Conservation (phyloP, 2,329 filamentous ascomycete species). For the Talaromyces sp. region DNA sequence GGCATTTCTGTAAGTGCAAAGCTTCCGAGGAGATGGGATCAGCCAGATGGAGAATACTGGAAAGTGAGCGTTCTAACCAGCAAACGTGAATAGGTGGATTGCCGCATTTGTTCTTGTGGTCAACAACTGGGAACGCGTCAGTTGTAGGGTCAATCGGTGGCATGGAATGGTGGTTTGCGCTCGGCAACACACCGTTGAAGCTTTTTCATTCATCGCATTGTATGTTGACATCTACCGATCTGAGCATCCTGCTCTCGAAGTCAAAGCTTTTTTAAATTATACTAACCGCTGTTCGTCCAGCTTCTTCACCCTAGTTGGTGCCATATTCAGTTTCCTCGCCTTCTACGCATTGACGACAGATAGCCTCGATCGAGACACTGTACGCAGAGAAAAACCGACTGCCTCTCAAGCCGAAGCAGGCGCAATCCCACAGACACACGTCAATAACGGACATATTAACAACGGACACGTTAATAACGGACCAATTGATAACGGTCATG, state of each 20-base stretch:
- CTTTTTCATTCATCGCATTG: slow-evolving; percentile 10
- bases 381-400: background rate
- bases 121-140: slow-evolving; percentile 19
- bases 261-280: too few species aligned
- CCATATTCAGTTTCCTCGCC: slow-evolving; percentile 5
- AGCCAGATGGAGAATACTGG: background rate
- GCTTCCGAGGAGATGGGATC: background rate
- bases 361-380: background rate
- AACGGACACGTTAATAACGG: background rate
- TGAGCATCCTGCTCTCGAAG: background rate
- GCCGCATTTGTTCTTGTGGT: slow-evolving; percentile 23
- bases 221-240: background rate
- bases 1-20: background rate
- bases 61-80: background rate
- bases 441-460: background rate
- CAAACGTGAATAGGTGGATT: slow-evolving; percentile 20
- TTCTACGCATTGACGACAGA: slow-evolving; percentile 1
- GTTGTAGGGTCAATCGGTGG: slow-evolving; percentile 2
- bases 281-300: background rate
- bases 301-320: slow-evolving; percentile 1
- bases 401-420: background rate
- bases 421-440: background rate
- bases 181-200: slow-evolving; percentile 9
- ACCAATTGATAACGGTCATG: background rate
- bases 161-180: slow-evolving; percentile 4